Evolutionary conservation across 1,139 yeast species (phyloP), one percentile per base, ranked within the genome.

Genomic region (Diutina scorzettiae): DNA sequence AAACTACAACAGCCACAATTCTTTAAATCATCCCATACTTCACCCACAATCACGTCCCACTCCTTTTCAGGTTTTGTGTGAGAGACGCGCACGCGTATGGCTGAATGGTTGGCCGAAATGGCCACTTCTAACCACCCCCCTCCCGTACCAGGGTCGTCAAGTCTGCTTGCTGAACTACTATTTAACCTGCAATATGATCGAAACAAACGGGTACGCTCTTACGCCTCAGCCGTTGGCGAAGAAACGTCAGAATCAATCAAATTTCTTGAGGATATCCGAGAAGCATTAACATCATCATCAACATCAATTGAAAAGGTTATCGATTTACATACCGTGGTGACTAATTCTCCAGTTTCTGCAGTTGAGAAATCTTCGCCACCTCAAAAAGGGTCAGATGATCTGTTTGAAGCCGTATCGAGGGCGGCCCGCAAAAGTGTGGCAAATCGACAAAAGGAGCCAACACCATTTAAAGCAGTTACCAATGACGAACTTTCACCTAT

Each of bases 101-200:
- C 37, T 25, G 37, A 32, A 12, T 32, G 37, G 37, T 32, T 32
- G 37, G 17, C 37, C 7, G n/a, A 32, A 4, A 19, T 32, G 19
- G 37, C 37, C 25, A 12, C 21, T 9, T 32, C 24, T 12, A 32
- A 21, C 25, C 37, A 20, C 14, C 17, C 14, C 12, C n/a, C 21
- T 16, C 37, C 16, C 11, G 24, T n/a, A 6, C 37, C 37, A 17
- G 37, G 37, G 11, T 20, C 37, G n/a, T 32, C 37, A 24, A 20
- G 20, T 7, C 14, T 17, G 5, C 19, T 32, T n/a, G 37, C 37
- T 12, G 23, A 21, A 25, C 16, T 32, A 8, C 37, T 32, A n/a
- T 19, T 32, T 20, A 25, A 32, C n/a, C 37, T 32, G 37, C 19
- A 32, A 16, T 14, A 32, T 24, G 4, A 12, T 3, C 37, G 21